Percentiles rank a stretch among this genome's conserved stretches.
phyloP scores from a whole-genome alignment of 2,329 filamentous ascomycete genomes.

The Ascochyta rabiei region DNA sequence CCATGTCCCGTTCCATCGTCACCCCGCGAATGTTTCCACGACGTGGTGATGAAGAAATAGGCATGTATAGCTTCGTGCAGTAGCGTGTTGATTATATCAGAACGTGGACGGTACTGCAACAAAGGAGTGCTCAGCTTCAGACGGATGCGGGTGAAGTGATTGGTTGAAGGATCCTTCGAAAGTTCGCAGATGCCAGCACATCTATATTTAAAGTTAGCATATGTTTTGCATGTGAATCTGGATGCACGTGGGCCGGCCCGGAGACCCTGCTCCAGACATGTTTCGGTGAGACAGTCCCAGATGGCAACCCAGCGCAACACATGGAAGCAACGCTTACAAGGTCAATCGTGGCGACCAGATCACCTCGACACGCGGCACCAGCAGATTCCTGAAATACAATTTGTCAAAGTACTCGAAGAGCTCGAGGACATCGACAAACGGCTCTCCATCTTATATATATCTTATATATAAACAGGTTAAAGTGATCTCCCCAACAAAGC shows the following conservation, averaged over 20 bases:
- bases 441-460: too few species aligned
- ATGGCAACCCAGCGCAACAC: conserved; percentile 1
- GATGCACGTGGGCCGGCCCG: conserved; percentile 18
- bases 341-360: conserved; percentile 53
- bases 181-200: conserved; percentile 56
- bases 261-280: conserved; percentile 6
- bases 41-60: conserved; percentile 55
- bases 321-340: conserved; percentile 39
- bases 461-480: too few species aligned
- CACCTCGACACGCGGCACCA: conserved; percentile 50
- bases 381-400: conserved; percentile 52
- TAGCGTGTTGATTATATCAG: conserved; percentile 53
- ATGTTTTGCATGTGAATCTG: conserved; percentile 15
- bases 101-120: conserved; percentile 52
- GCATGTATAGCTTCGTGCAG: conserved; percentile 55
- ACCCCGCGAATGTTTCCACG: conserved; percentile 50
- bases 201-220: conserved; percentile 29
- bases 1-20: conserved; percentile 54
- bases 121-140: conserved; percentile 53
- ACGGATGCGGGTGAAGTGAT: conserved; percentile 48
- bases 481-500: too few species aligned
- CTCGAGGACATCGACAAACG: conserved; percentile 50
- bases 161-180: conserved; percentile 45
- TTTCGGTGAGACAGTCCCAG: conserved; percentile 14
- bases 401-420: conserved; percentile 50